Base-by-base conservation (phyloP, 352 stramenopile genomes). In the Phytophthora crassamura region DNA sequence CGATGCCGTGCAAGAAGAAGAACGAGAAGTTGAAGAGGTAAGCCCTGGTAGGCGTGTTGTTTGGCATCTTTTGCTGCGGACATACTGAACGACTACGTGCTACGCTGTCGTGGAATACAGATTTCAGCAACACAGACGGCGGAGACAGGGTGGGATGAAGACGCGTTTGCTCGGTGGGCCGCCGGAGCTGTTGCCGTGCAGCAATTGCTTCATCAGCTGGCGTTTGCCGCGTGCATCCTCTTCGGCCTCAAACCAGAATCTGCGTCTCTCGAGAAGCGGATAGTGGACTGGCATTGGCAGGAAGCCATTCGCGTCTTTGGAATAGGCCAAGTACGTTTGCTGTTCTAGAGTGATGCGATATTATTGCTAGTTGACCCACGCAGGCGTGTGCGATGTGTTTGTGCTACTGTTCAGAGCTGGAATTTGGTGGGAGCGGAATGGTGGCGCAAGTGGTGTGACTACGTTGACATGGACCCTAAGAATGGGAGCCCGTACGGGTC, bases 371-470 rank as follows among this genome's bases (percentile, higher is more conserved):
- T 77, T 74, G 60, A 69, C 64, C 52, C 50, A 75, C 46, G 53
- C 45, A 75, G 52, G 15, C 46, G 16, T 63, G 30, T 59, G 22
- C 11, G 53, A 33, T 74, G 7, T 58, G 16, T 8, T 8, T 65
- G 15, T 25, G 8, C 39, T 61, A 43, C 12, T 49, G 30, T 56
- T 2, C 70, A 95, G 80, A 80, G 58, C 6, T 96, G 86, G 84
- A 88, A 94, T 30, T 69, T 94, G 30, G 56, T 95, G 15, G 87
- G 79, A 7, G 74, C 80, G 4, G 77, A 76, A 39, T 94, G 88
- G 86, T 96, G 86, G 88, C 73, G 78, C 16, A 82, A 89, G 45
- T 96, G 86, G 88, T 94, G 84, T 36, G 74, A 86, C 35, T 94
- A 93, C 59, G 74, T 77, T 25, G 69, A 62, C 0, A 89, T 94